Conservation (phyloP, 2,329 filamentous ascomycete species). For the Sporothrix humicola region DNA sequence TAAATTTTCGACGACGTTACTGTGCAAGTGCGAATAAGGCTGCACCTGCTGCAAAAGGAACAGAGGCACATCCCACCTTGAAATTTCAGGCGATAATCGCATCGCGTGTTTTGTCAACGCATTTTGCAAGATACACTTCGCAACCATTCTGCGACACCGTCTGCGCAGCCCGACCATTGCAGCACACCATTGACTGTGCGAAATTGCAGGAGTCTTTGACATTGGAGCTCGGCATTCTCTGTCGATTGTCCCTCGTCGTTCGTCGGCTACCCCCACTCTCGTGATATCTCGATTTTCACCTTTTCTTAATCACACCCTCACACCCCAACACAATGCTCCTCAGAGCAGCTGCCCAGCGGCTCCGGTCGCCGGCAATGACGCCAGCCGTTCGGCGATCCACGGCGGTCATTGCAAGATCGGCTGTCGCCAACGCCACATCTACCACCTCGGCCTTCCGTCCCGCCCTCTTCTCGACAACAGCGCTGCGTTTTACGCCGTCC, state of each 20-base stretch:
- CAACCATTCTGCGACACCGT: neutral
- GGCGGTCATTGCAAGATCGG: neutral
- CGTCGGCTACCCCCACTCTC: neutral
- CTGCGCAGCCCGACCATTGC: neutral
- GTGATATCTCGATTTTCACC: neutral
- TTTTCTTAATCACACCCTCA: neutral
- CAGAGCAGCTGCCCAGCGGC: slow-evolving; percentile 34
- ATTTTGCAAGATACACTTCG: too few relatives aligned
- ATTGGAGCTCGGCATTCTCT: too few relatives aligned
- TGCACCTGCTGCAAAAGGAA: neutral
- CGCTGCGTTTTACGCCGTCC: neutral
- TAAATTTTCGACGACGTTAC: slow-evolving; percentile 25
- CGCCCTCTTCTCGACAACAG: slow-evolving; percentile 29
- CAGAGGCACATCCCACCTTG: slow-evolving; percentile 29
- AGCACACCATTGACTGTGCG: neutral
- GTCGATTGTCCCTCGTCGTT: neutral
- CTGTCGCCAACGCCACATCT: neutral
- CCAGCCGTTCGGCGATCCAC: slow-evolving; percentile 22
- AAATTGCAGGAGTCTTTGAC: neutral
- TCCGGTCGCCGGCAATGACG: slow-evolving; percentile 32
- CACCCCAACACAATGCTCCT: slow-evolving; percentile 34
- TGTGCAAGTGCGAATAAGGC: slow-evolving; percentile 24
- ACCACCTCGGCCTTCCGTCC: neutral
- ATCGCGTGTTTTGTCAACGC: slow-evolving; percentile 23
- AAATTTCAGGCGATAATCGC: slow-evolving; percentile 27